Evolutionary conservation across 768 basidiomycete species (phyloP).

Genomic region (Rhodocollybia butyracea): DNA sequence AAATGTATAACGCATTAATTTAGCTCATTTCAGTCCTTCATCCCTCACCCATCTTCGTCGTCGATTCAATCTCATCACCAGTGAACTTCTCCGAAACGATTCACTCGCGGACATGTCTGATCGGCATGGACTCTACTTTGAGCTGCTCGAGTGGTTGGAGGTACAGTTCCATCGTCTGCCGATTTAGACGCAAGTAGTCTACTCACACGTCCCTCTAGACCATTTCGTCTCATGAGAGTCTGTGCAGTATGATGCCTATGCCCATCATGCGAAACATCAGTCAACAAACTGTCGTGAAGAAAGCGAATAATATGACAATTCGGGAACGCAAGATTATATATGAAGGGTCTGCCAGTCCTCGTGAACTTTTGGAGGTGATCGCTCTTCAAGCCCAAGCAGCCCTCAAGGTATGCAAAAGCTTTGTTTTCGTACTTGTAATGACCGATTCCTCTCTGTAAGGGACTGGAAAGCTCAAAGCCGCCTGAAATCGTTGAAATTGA

Average conservation of each 20-base stretch:
- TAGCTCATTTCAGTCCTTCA: conserved; percentile 46
- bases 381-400: conserved; percentile 93
- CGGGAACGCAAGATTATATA: conserved; percentile 85
- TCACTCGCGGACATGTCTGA: conserved; percentile 95
- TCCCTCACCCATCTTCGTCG: conserved; percentile 88
- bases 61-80: conserved; percentile 86
- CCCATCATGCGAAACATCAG: conserved; percentile 86
- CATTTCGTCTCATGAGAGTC: conserved; percentile 87
- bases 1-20: background rate
- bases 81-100: conserved; percentile 84
- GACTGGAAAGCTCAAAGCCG: conserved; percentile 64
- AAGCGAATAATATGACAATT: conserved; percentile 42
- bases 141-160: conserved; percentile 91
- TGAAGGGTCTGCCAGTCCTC: conserved; percentile 87
- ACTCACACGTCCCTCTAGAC: conserved; percentile 48
- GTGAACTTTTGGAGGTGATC: conserved; percentile 88
- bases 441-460: conserved; percentile 38
- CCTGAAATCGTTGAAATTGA: conserved; percentile 50
- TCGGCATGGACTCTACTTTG: conserved; percentile 78
- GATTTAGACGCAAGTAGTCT: background rate
- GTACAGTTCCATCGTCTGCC: conserved; percentile 37
- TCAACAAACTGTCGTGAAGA: conserved; percentile 59
- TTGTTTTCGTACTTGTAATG: background rate
- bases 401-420: conserved; percentile 25
- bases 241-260: conserved; percentile 97